Evolutionary conservation across 768 basidiomycete species (phyloP), one percentile per base, ranked within the genome.

Genomic region (Termitomyces sp.): DNA sequence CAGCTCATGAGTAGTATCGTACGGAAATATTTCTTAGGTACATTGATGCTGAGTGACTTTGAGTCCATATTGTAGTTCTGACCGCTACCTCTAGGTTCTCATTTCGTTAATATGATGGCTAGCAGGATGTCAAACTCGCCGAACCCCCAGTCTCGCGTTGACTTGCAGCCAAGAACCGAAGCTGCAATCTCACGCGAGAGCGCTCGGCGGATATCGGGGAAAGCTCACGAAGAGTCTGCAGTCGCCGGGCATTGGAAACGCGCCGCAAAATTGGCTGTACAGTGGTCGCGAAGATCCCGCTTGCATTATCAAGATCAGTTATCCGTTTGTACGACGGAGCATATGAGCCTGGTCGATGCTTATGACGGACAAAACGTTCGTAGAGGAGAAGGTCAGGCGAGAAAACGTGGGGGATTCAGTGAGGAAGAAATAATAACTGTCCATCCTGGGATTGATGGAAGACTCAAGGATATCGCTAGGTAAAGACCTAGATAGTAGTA

Each of bases 11-110:
- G 89, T 69, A 74, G 80, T 24, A 84, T 96, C 55, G 89, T 96
- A 35, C 80, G 94, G 64, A 88, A 88, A 66, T 96, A 94, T 74
- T 77, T 96, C 3, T 82, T 96, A 46, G 94, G 94, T 91, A 63
- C 62, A 68, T 57, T 24, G 22, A 18, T 50, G n/a, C 0, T 38
- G 48, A 60, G 28, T 38, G 35, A n/a, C 22, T 28, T 39, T 9
- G 5, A 18, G 53, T 48, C 11, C n/a, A 16, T 58, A 22, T 36
- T 50, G 18, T 18, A 57, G 44, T 63, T 38, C 42, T 28, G 22
- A 50, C n/a, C 44, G 4, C n/a, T 36, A 9, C 32, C 32, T 35
- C 42, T 46, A 93, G 92, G 91, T 9, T 85, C 87, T 24, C 84
- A 85, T 33, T 93, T 87, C 66, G 85, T 95, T 61, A 88, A 89